These are phyloP conservation scores for Allium sativum DNA, from an alignment of 106 monocot genomes.

Conservation along the genomic window DNA sequence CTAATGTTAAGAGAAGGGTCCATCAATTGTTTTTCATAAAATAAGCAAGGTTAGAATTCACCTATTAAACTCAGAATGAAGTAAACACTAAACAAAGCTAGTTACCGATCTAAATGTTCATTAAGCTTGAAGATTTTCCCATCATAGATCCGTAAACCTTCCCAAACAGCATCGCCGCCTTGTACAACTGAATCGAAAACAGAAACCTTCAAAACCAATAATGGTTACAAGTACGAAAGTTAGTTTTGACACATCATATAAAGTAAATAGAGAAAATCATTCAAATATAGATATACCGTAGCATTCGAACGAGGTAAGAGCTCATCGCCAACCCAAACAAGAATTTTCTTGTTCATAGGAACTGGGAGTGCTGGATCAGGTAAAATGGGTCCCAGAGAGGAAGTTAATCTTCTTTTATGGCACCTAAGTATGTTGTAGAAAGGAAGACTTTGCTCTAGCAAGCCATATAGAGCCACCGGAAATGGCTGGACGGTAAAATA, in stretches of 20 bases:
- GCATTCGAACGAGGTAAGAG: conserved; percentile 77
- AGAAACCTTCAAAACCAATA: conserved; percentile 54
- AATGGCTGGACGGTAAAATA: conserved; percentile 34
- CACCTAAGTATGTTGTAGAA: conserved; percentile 84
- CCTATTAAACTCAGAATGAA: neutral
- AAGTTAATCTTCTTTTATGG: conserved; percentile 26
- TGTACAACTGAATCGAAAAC: conserved; percentile 98
- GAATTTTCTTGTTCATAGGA: conserved; percentile 71
- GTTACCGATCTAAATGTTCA: conserved; percentile 83
- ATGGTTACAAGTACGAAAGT: no score
- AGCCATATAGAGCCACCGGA: conserved; percentile 52
- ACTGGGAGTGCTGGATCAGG: conserved; percentile 76
- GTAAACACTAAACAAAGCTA: neutral
- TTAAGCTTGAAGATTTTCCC: conserved; percentile 90
- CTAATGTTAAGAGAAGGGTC: conserved; percentile 21
- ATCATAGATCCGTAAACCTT: conserved; percentile 81
- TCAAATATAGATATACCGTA: conserved; percentile 41
- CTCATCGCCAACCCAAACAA: conserved; percentile 91
- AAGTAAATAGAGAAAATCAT: neutral
- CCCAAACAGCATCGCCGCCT: conserved; percentile 99
- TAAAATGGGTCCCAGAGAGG: conserved; percentile 35
- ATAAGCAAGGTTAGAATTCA: neutral
- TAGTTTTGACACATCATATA: no score
- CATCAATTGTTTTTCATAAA: neutral
- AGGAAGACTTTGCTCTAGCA: conserved; percentile 87